Evolutionary conservation across 2,329 filamentous ascomycete species (phyloP), one percentile per base, ranked within the genome.

Genomic region (Talaromyces sp.): DNA sequence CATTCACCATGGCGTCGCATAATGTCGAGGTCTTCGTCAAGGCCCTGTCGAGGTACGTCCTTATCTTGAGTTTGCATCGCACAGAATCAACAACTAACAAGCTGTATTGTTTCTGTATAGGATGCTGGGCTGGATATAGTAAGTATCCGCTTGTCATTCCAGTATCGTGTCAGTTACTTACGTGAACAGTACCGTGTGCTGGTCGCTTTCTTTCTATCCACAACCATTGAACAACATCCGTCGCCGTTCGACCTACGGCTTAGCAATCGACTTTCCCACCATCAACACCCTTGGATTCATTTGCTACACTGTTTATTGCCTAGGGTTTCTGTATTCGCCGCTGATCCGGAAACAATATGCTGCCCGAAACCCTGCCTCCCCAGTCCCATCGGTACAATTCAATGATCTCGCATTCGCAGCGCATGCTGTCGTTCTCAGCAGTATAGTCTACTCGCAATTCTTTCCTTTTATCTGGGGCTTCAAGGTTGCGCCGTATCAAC

Each of bases 151-250:
- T 31, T 31, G 27, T 31, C 27, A 31, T 31, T 31, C 27, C 10
- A 1, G 2, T 10, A 14, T 27, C 9, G 3, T 43, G 13, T 60
- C 60, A 14, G 37, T 16, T 22, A 31, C 60, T 60, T 41, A 56
- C 56, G 16, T n/a, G n/a, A 33, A 24, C 66, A 82, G 80, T 78
- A 89, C 87, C 68, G 69, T 88, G 58, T 87, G 86, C 77, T 95
- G 94, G 94, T 94, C 91, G 13, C 80, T 89, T 16, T 96, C 92
- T 16, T 98, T 97, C 81, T 98, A 98, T 76, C 93, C 94, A 1
- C 95, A 98, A 75, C 87, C 90, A 7, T 79, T 96, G 67, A 85
- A 92, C 68, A 98, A 97, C 83, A 89, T 84, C 76, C 83, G 82
- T 35, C 89, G 92, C 62, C 86, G 87, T 65, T 90, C 91, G 9